Conservation (phyloP, 2,329 filamentous ascomycete genomes). For the Fusarium sarcochroum region DNA sequence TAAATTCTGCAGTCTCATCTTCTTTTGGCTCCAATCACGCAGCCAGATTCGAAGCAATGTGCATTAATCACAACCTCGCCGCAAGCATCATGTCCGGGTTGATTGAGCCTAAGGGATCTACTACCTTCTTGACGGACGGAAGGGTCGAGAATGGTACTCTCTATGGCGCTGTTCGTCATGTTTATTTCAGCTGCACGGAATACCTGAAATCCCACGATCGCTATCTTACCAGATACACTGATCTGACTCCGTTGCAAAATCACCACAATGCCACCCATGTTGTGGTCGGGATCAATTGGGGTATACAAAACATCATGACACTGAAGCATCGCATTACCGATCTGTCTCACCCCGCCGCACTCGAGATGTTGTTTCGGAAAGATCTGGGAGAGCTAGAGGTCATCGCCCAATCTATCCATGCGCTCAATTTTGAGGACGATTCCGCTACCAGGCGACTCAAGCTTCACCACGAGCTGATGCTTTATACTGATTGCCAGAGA, state of each 20-base stretch:
- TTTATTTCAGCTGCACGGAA: constrained; percentile 10
- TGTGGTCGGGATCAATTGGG: constrained; percentile 30
- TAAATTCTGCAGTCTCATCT: neutral
- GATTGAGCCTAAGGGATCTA: constrained; percentile 14
- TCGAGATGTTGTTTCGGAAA: neutral
- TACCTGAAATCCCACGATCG: neutral
- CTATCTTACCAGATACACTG: neutral
- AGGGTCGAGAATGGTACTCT: rapidly evolving
- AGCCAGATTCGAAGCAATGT: neutral
- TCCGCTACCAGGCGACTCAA: neutral
- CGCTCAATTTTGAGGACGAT: neutral
- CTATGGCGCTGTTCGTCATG: neutral
- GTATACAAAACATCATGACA: constrained; percentile 23
- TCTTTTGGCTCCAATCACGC: neutral
- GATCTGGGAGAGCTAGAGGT: constrained; percentile 12
- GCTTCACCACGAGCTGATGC: constrained; percentile 12
- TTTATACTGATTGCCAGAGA: constrained; percentile 31
- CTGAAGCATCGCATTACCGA: neutral
- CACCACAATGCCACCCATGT: constrained; percentile 28
- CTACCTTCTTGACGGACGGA: constrained; percentile 16
- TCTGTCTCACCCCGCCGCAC: rapidly evolving
- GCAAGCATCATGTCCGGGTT: constrained; percentile 25
- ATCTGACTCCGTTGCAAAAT: neutral
- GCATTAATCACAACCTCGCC: constrained; percentile 9
- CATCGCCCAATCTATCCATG: neutral